Percentiles rank a stretch among this genome's conserved stretches.
Conservation (phyloP, 345 rosid species). For the Psidium guajava region DNA sequence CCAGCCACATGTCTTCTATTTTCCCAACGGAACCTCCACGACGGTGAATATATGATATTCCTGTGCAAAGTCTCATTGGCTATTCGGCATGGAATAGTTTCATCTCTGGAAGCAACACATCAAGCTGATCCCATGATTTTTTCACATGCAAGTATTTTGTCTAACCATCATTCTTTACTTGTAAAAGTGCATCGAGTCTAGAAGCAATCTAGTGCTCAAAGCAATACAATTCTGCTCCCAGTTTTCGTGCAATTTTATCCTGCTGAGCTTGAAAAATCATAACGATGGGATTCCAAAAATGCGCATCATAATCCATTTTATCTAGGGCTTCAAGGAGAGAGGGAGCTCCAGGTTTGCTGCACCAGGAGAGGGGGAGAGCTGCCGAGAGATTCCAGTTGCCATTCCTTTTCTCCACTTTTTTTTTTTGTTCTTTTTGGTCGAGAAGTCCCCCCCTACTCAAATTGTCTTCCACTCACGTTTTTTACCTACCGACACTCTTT, state of each 20-base stretch:
- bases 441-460: too few species aligned
- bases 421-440: too few species aligned
- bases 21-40: constrained; percentile 92
- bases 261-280: background rate
- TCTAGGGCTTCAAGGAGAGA: background rate
- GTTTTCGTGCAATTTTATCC: background rate
- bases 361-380: background rate
- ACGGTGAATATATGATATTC: constrained; percentile 59
- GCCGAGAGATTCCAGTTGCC: too few species aligned
- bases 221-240: background rate
- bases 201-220: background rate
- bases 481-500: too few species aligned
- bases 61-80: constrained; percentile 28
- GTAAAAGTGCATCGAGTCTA: background rate
- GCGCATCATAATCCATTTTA: background rate
- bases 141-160: background rate
- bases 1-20: constrained; percentile 85
- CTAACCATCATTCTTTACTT: background rate
- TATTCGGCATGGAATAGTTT: constrained; percentile 22
- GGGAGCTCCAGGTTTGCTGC: background rate
- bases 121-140: constrained; percentile 85
- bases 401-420: too few species aligned
- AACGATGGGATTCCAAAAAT: background rate
- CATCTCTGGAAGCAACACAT: constrained; percentile 70
- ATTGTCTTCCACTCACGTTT: too few species aligned